Evolutionary conservation across 495 filamentous ascomycete genomes (phyloP), one percentile per base, ranked within the genome.

Genomic region (Penicillium turbatum): DNA sequence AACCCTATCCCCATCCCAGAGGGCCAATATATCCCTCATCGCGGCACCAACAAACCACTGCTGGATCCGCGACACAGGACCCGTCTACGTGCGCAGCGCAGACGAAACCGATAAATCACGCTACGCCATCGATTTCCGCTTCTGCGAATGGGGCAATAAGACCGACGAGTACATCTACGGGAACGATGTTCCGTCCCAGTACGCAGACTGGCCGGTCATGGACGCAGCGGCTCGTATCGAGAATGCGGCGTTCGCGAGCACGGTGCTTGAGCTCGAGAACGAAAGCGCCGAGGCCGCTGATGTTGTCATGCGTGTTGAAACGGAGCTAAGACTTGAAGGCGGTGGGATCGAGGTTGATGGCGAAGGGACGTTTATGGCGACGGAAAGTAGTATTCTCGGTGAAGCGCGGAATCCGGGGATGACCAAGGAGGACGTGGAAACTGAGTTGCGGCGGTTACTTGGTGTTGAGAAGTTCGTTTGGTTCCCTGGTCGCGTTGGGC

Each of bases 61-160:
- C 60, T 72, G 69, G 69, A 64, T 70, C 26, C 63, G 69, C 31
- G 69, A 72, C 45, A 72, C 67, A 2, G 69, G 66, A 0, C 68
- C 68, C 13, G 63, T 70, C 11, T 72, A 70, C 48, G 63, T 70
- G 16, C 63, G 56, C 38, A 46, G 53, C n/a, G 51, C 42, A 6
- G 49, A 59, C 7, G 2, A 0, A 29, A 21, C 24, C 13, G 51
- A 62, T 37, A 12, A 41, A 6, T 38, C 48, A 16, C 62, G 67
- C 5, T 60, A 57, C 27, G 69, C 67, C 10, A 56, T 72, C 9
- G 60, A 72, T 46, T 72, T 72, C 39, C 50, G 41, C 5, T 72
- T 72, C 54, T 64, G 62, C 44, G 69, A 70, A 49, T 72, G 69
- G 69, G 69, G 69, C 27, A 59, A 63, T 35, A 68, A 66, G 34